Conservation (phyloP, 192 early-diverging fungal genomes). For the Allomyces macrogynus region DNA sequence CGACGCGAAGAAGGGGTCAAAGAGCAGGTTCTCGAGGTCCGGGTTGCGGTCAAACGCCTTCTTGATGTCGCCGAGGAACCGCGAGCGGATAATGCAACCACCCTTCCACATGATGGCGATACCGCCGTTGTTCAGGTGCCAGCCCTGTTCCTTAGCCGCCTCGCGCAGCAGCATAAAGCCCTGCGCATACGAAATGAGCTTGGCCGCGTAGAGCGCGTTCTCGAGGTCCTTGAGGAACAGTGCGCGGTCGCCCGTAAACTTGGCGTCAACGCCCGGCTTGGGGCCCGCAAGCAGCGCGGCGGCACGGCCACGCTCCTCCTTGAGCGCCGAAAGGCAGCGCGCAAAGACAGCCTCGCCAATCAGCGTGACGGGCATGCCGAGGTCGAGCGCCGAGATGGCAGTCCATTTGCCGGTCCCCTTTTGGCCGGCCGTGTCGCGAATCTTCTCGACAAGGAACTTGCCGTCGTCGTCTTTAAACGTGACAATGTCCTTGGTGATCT, state of each 20-base stretch:
- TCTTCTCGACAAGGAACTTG: conserved; percentile 71
- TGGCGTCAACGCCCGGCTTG: conserved; percentile 12
- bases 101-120: conserved; percentile 99
- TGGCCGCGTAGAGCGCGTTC: conserved; percentile 88
- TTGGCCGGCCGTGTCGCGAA: conserved; percentile 89
- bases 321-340: conserved; percentile 87
- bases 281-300: conserved; percentile 70
- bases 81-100: conserved; percentile 94
- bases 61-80: conserved; percentile 94
- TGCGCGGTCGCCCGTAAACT: conserved; percentile 70
- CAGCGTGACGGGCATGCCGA: conserved; percentile 87
- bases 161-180: conserved; percentile 97
- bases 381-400: conserved; percentile 81
- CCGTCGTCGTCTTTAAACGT: conserved; percentile 82
- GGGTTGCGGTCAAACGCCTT: conserved; percentile 77
- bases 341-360: conserved; percentile 97
- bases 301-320: conserved; percentile 84
- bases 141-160: conserved; percentile 72
- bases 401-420: conserved; percentile 99
- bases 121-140: conserved; percentile 92
- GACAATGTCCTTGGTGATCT: conserved; percentile 87
- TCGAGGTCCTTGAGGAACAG: conserved; percentile 73
- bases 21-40: conserved; percentile 69
- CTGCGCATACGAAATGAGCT: conserved; percentile 97
- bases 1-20: conserved; percentile 92